A percentile compares a stretch with the other conserved stretches of the same genome.
These are phyloP conservation scores for Wakefieldia striispora DNA, from an alignment of 768 basidiomycete species.

Conservation along the genomic window DNA sequence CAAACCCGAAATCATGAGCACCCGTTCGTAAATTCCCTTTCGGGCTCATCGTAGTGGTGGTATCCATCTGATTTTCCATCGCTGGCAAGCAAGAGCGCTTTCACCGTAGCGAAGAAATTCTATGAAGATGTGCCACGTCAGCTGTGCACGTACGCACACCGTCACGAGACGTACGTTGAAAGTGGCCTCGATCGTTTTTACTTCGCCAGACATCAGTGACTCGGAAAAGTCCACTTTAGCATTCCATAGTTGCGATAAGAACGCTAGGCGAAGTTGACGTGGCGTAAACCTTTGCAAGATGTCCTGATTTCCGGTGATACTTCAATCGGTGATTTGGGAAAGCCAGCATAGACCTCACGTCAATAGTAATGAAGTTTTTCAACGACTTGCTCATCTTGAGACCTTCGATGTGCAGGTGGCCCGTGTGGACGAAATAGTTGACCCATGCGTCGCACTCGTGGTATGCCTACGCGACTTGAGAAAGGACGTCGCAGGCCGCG, in stretches of 20 bases:
- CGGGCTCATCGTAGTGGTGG: slow-evolving; percentile 64
- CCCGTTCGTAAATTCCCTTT: slow-evolving; percentile 67
- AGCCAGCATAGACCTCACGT: slow-evolving; percentile 47
- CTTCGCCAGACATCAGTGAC: slow-evolving; percentile 84
- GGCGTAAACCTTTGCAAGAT: slow-evolving; percentile 80
- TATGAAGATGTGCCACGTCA: slow-evolving; percentile 29
- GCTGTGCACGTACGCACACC: background rate
- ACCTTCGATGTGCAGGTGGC: slow-evolving; percentile 97
- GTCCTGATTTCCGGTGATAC: slow-evolving; percentile 52
- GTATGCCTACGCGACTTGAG: slow-evolving; percentile 64
- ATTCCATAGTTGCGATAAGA: slow-evolving; percentile 90
- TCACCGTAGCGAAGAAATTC: slow-evolving; percentile 93
- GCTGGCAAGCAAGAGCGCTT: slow-evolving; percentile 65
- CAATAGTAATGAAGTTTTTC: slow-evolving; percentile 98
- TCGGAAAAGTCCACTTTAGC: slow-evolving; percentile 94
- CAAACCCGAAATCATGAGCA: slow-evolving; percentile 32
- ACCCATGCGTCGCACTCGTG: slow-evolving; percentile 93
- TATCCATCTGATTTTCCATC: slow-evolving; percentile 53
- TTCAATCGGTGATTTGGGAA: slow-evolving; percentile 3
- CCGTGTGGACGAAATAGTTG: slow-evolving; percentile 98
- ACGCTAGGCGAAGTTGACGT: slow-evolving; percentile 87
- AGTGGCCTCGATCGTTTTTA: slow-evolving; percentile 75
- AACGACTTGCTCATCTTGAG: slow-evolving; percentile 99
- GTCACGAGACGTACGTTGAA: slow-evolving; percentile 66
- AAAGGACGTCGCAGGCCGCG: background rate